phyloP scores from a whole-genome alignment of 2,329 filamentous ascomycete species.

The Diaporthe amygdali region DNA sequence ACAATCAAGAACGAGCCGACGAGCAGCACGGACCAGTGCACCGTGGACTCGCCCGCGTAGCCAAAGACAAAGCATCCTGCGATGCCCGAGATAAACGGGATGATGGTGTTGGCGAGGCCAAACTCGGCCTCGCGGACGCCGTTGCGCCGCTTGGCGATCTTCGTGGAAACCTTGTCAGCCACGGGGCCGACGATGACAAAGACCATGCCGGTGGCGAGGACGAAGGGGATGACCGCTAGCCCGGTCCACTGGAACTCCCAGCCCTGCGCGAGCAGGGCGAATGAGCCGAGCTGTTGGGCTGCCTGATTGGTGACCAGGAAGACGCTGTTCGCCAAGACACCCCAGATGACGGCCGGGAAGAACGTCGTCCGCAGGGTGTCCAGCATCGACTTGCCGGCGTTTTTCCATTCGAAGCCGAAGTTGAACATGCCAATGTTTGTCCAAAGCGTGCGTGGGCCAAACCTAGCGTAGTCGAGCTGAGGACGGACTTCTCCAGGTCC shows the following conservation, averaged over 20 bases:
- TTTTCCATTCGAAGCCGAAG: slow-evolving; percentile 34
- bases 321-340: slow-evolving; percentile 35
- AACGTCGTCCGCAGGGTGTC: slow-evolving; percentile 38
- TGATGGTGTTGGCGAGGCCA: slow-evolving; percentile 36
- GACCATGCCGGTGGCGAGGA: slow-evolving; percentile 28
- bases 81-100: slow-evolving; percentile 36
- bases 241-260: slow-evolving; percentile 37
- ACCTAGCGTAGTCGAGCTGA: slow-evolving; percentile 33
- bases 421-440: slow-evolving; percentile 40
- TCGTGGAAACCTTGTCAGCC: slow-evolving; percentile 35
- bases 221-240: slow-evolving; percentile 33
- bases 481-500: slow-evolving; percentile 33
- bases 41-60: slow-evolving; percentile 31
- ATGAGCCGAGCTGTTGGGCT: slow-evolving; percentile 32
- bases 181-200: slow-evolving; percentile 35
- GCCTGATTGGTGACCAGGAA: slow-evolving; percentile 36
- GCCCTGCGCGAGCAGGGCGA: slow-evolving; percentile 34
- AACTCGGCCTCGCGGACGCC: slow-evolving; percentile 38
- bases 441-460: slow-evolving; percentile 34
- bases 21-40: slow-evolving; percentile 35
- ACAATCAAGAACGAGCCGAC: slow-evolving; percentile 34
- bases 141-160: slow-evolving; percentile 34
- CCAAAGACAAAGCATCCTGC: slow-evolving; percentile 39
- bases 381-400: slow-evolving; percentile 31
- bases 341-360: slow-evolving; percentile 41